Percentiles rank a stretch among this genome's conserved stretches.
Conservation (phyloP, 2,329 filamentous ascomycete genomes). For the Stylonectria norvegica region DNA sequence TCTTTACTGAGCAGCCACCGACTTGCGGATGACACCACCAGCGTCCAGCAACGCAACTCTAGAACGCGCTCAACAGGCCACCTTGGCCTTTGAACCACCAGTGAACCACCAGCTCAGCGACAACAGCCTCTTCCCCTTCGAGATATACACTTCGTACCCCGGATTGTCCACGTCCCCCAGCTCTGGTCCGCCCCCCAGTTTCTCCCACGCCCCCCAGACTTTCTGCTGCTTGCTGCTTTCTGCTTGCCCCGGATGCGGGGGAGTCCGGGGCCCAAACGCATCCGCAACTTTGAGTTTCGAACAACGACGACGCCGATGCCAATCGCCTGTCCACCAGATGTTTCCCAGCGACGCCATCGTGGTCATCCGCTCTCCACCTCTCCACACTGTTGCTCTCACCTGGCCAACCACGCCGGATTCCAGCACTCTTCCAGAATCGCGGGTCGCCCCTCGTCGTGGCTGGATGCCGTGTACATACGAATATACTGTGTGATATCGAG, state of each 20-base stretch:
- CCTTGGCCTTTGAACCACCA: no score
- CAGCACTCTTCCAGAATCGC: no score
- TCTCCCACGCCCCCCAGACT: no score
- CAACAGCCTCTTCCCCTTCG: no score
- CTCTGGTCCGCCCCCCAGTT: no score
- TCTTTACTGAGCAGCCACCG: background rate
- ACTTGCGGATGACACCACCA: constrained; percentile 20
- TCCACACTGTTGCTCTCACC: background rate
- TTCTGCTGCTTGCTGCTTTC: no score
- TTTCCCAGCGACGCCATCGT: background rate
- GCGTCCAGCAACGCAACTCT: constrained; percentile 10
- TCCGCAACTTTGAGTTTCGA: background rate
- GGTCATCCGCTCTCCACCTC: background rate
- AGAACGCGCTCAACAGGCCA: constrained; percentile 22
- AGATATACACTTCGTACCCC: no score
- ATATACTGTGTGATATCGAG: no score
- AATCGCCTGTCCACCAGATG: background rate
- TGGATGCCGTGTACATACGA: no score
- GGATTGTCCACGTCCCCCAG: constrained; percentile 22
- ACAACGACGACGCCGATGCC: background rate
- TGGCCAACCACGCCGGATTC: no score
- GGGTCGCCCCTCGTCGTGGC: no score
- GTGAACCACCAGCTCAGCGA: no score
- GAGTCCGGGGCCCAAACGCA: background rate
- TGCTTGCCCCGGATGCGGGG: background rate